phyloP scores from a whole-genome alignment of 805 yeast genomes.

The Candida methanosorbosa region DNA sequence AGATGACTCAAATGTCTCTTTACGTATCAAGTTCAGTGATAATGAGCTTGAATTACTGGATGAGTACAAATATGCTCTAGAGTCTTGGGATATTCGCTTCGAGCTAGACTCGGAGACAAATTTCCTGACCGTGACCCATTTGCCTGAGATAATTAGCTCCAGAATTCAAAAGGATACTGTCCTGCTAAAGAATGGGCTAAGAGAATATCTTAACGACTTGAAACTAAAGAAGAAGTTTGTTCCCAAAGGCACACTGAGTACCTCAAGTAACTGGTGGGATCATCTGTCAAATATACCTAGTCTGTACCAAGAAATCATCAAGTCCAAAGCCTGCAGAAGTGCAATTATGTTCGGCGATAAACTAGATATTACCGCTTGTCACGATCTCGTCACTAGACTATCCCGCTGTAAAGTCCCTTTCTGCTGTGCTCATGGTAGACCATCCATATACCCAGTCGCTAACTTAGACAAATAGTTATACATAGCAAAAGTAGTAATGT shows the following conservation, averaged over 20 bases:
- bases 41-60: slow-evolving; percentile 26
- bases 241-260: neutral
- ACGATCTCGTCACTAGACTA: slow-evolving; percentile 31
- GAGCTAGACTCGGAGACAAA: neutral
- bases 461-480: neutral
- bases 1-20: slow-evolving; percentile 4
- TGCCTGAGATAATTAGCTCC: slow-evolving; percentile 34
- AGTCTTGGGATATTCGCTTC: slow-evolving; percentile 35
- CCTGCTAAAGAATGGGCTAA: slow-evolving; percentile 28
- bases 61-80: slow-evolving; percentile 20
- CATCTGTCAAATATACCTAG: slow-evolving; percentile 37
- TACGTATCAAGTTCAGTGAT: slow-evolving; percentile 15
- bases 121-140: slow-evolving; percentile 25
- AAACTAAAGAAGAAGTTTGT: slow-evolving; percentile 17
- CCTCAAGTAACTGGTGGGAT: slow-evolving; percentile 27
- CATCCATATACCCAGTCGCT: slow-evolving; percentile 32
- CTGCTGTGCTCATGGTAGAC: slow-evolving; percentile 84
- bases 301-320: slow-evolving; percentile 39
- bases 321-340: slow-evolving; percentile 56
- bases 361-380: slow-evolving; percentile 36
- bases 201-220: slow-evolving; percentile 37
- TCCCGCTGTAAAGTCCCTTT: slow-evolving; percentile 51
- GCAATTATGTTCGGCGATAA: slow-evolving; percentile 67
- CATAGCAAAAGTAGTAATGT: neutral
- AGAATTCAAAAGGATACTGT: slow-evolving; percentile 12